Conservation (phyloP, 2,329 filamentous ascomycete species). For the Calonectria pseudoreteaudii region DNA sequence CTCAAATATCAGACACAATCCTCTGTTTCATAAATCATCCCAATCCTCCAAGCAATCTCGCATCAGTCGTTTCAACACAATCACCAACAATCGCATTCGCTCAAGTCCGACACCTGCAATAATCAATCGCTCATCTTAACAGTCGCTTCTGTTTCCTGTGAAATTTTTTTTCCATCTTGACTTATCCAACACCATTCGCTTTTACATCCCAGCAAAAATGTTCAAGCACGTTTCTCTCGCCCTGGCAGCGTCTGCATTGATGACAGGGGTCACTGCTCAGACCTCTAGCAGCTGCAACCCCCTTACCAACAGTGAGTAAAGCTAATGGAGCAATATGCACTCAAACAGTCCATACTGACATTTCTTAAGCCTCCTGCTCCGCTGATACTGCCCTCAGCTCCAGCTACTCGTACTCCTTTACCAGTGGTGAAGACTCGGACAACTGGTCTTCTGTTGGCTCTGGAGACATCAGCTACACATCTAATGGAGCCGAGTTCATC, state of each 20-base stretch:
- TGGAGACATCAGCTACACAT: conserved; percentile 32
- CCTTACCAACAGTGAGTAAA: conserved; percentile 32
- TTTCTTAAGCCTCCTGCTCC: conserved; percentile 17
- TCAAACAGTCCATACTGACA: neutral
- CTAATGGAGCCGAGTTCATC: conserved; percentile 50
- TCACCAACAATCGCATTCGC: neutral
- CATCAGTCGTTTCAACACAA: neutral
- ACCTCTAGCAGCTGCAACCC: conserved; percentile 30
- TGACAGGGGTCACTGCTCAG: neutral
- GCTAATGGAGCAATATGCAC: neutral
- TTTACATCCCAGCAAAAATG: neutral
- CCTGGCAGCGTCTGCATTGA: neutral
- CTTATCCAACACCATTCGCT: neutral
- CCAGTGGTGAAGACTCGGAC: conserved; percentile 24
- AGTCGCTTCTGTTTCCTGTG: neutral
- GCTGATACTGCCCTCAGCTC: conserved; percentile 21
- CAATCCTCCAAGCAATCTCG: neutral
- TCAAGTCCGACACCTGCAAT: neutral
- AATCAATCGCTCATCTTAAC: neutral
- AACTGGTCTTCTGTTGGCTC: conserved; percentile 29
- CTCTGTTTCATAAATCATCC: neutral
- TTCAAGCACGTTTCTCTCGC: neutral
- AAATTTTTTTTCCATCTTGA: neutral
- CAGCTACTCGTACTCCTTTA: conserved; percentile 31
- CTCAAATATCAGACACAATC: neutral